Percentiles rank a stretch among this genome's conserved stretches.
phyloP scores from a whole-genome alignment of 768 basidiomycete genomes.

The Suillus subalutaceus region DNA sequence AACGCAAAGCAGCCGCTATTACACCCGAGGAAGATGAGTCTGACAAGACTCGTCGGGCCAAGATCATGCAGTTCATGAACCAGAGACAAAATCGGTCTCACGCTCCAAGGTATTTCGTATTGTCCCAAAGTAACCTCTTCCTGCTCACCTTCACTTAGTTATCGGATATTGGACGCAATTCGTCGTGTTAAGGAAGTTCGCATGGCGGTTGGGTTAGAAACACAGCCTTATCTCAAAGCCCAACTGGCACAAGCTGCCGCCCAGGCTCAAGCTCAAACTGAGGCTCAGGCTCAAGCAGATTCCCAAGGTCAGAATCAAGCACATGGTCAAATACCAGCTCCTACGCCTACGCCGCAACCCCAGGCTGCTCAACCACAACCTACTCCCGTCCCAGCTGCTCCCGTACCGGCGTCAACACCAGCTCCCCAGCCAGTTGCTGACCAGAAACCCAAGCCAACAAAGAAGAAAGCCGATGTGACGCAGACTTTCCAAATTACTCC shows the following conservation, averaged over 20 bases:
- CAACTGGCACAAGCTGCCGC: conserved; percentile 7
- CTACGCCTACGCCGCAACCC: conserved; percentile 28
- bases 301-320: conserved; percentile 27
- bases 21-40: conserved; percentile 79
- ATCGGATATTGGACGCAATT: conserved; percentile 58
- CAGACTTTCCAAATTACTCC: conserved; percentile 30
- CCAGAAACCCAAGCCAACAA: conserved; percentile 27
- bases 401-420: conserved; percentile 29
- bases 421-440: conserved; percentile 33
- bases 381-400: conserved; percentile 38
- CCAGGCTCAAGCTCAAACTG: conserved; percentile 19
- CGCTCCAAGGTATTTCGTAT: conserved; percentile 49
- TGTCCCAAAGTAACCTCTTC: neutral
- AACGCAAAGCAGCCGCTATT: conserved; percentile 70
- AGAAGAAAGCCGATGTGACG: conserved; percentile 31
- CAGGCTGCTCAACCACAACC: conserved; percentile 39
- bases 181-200: conserved; percentile 33
- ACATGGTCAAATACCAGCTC: conserved; percentile 36
- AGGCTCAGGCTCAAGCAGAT: conserved; percentile 32
- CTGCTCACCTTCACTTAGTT: conserved; percentile 39
- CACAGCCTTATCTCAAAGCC: conserved; percentile 6
- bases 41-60: conserved; percentile 69
- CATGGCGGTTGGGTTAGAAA: conserved; percentile 18
- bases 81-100: conserved; percentile 52
- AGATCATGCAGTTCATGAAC: conserved; percentile 82